A percentile compares a stretch with the other conserved stretches of the same genome.
These are phyloP conservation scores for Angophora floribunda DNA, from an alignment of 345 rosid genomes.

Conservation along the genomic window DNA sequence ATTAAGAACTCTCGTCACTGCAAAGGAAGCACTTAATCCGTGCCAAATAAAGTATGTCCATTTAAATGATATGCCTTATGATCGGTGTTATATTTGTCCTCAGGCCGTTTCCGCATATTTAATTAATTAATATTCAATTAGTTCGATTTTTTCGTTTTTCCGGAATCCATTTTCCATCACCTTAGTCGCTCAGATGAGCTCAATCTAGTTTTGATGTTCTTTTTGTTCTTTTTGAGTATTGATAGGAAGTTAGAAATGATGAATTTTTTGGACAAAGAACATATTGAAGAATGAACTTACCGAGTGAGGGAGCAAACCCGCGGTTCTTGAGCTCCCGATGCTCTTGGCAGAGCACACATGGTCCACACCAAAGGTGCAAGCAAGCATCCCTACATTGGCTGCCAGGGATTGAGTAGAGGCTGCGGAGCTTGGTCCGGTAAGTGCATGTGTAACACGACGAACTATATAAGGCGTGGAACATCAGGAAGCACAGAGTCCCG, in stretches of 20 bases:
- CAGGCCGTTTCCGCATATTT: too few relatives aligned
- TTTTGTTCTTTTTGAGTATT: neutral
- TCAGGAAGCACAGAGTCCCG: neutral
- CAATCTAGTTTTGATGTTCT: neutral
- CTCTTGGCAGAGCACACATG: slow-evolving; percentile 6
- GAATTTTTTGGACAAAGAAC: neutral
- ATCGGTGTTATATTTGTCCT: too few relatives aligned
- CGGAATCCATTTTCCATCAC: too few relatives aligned
- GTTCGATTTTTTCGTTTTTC: too few relatives aligned
- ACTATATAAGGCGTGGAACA: neutral
- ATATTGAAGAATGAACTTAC: neutral
- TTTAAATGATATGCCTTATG: too few relatives aligned
- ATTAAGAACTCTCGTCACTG: too few relatives aligned
- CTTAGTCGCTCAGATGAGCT: neutral
- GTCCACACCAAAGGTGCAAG: neutral
- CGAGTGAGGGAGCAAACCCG: neutral
- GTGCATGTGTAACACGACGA: neutral
- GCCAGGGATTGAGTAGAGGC: neutral
- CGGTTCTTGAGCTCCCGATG: slow-evolving; percentile 6
- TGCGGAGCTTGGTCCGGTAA: slow-evolving; percentile 2
- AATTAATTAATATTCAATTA: too few relatives aligned
- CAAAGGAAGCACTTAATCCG: too few relatives aligned
- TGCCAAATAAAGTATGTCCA: too few relatives aligned
- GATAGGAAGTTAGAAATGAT: neutral
- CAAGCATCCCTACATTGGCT: neutral